Evolutionary conservation across 2,329 filamentous ascomycete genomes (phyloP).

Genomic region (Arthrobotrys iridis): DNA sequence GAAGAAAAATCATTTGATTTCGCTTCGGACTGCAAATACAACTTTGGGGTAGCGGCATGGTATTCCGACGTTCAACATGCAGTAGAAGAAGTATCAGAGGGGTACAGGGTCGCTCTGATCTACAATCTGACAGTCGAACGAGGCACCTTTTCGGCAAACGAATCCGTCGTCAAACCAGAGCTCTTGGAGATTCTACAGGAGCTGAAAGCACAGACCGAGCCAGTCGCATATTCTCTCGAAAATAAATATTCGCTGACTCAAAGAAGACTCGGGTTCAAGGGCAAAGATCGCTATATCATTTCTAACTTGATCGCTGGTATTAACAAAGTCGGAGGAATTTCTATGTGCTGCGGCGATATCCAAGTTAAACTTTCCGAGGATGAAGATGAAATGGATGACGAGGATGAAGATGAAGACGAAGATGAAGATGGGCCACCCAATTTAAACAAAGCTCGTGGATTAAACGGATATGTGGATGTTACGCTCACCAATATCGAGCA

Average conservation of each 20-base stretch:
- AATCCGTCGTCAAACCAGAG: conserved; percentile 2
- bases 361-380: conserved; percentile 9
- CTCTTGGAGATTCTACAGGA: conserved; percentile 14
- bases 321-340: conserved; percentile 35
- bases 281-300: conserved; percentile 36
- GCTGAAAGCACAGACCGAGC: background rate
- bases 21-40: conserved; percentile 25
- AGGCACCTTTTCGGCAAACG: conserved; percentile 13
- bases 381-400: conserved; percentile 20
- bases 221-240: conserved; percentile 19
- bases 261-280: conserved; percentile 38
- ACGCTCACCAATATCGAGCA: conserved; percentile 29
- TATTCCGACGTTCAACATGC: conserved; percentile 51
- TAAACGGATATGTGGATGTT: background rate
- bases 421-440: background rate
- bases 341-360: conserved; percentile 37
- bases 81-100: conserved; percentile 15
- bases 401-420: background rate
- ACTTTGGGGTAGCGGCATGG: conserved; percentile 34
- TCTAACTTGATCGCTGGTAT: conserved; percentile 36
- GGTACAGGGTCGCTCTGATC: conserved; percentile 35
- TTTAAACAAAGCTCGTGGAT: background rate
- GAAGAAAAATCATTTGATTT: conserved; percentile 37
- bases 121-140: conserved; percentile 31
- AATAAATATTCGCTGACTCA: conserved; percentile 40